These are phyloP conservation scores for Cunninghamia lanceolata DNA, from an alignment of 75 land plant genomes.

Conservation along the genomic window DNA sequence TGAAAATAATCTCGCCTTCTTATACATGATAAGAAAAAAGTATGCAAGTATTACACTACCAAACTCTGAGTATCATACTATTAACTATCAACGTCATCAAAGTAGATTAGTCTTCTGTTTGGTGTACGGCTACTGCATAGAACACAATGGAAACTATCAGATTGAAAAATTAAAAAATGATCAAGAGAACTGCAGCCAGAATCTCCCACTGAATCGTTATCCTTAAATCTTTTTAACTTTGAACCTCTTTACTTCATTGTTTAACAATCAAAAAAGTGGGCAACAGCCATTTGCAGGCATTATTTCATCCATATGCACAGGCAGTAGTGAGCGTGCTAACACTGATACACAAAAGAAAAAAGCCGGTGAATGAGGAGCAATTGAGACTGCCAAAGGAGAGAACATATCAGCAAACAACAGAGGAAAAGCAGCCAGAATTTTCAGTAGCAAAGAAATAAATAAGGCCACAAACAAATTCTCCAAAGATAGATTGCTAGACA, in stretches of 20 bases:
- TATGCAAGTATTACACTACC: too few relatives aligned
- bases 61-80: too few relatives aligned
- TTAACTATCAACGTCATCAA: too few relatives aligned
- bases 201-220: too few relatives aligned
- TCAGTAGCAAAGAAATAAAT: slow-evolving; percentile 35
- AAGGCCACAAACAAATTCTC: slow-evolving; percentile 45
- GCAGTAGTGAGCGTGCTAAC: not conserved
- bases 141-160: too few relatives aligned
- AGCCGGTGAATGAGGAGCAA: not conserved
- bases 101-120: too few relatives aligned
- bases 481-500: slow-evolving; percentile 25
- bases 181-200: too few relatives aligned
- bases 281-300: not conserved
- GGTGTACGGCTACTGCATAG: too few relatives aligned
- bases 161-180: too few relatives aligned
- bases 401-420: slow-evolving; percentile 15
- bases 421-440: slow-evolving; percentile 32
- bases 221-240: too few relatives aligned
- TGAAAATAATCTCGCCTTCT: too few relatives aligned
- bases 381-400: slow-evolving; percentile 14
- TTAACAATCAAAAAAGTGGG: not conserved
- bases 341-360: not conserved
- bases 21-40: too few relatives aligned
- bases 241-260: not conserved
- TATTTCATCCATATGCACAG: not conserved